Base-by-base conservation (phyloP, 1,284 basidiomycete genomes). In the Ustilago sp. region DNA sequence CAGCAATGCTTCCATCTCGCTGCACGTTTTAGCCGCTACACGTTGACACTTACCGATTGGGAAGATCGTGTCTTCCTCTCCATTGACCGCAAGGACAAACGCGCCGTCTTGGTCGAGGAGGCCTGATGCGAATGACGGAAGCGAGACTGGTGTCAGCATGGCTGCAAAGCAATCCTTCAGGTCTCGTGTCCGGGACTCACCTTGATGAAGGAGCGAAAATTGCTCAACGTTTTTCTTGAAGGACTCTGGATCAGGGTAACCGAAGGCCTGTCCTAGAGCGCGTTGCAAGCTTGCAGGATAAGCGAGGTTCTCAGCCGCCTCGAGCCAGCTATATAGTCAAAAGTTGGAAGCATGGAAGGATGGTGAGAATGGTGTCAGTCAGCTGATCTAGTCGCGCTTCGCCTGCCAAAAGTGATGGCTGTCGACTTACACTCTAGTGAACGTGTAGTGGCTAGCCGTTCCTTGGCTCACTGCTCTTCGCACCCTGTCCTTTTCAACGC, bases 371-470 rank as follows among this genome's bases (percentile, higher is more conserved):
- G n/a, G 12, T 5, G 38, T 15, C 28, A 36, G 32, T 4, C 7
- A 8, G 31, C 36, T 38, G 51, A 12, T 35, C 13, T 19, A 19
- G 11, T 45, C 43, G 43, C 43, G 11, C n/a, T 19, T 45, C 17
- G 43, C 43, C 19, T 45, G n/a, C 5, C 19, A 19, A 11, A 5
- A 15, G 3, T n/a, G 17, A 36, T 13, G 52, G 19, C 35, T 11
- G 43, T n/a, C 34, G 13, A 73, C 72, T 68, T 58, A 69, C 72
- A 53, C 41, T 39, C 63, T 39, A 0, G 67, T 69, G 47, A 77
- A 77, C 4, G 75, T 59, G 55, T 74, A 77, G 56, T 77, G 75
- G 47, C 70, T 73, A 1, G 70, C 69, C 2, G 76, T 71, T 4
- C 76, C 72, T 43, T 78, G 76, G 57, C 68, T 71, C 12, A 78